phyloP scores from a whole-genome alignment of 352 stramenopile genomes.

The Globisporangium nodosum region DNA sequence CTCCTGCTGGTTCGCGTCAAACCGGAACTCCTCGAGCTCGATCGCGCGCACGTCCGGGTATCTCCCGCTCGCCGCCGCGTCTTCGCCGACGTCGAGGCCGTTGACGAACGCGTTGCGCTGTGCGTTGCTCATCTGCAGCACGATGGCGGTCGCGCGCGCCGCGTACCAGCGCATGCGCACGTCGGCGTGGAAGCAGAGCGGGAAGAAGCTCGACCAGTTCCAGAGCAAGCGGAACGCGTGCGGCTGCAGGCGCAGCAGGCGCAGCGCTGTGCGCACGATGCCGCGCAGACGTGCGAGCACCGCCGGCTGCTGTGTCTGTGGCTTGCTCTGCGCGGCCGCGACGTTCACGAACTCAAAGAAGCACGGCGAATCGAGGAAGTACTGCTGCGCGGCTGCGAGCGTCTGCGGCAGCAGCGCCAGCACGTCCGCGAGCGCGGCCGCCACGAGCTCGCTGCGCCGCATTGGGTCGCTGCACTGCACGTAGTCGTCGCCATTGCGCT shows the following conservation, averaged over 20 bases:
- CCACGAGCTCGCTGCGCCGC: slow-evolving; percentile 45
- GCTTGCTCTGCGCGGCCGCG: slow-evolving; percentile 26
- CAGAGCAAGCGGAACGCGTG: slow-evolving; percentile 52
- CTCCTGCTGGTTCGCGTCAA: slow-evolving; percentile 36
- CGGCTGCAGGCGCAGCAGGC: slow-evolving; percentile 46
- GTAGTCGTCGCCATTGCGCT: slow-evolving; percentile 2
- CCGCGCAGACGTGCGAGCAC: slow-evolving; percentile 32
- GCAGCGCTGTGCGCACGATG: slow-evolving; percentile 55
- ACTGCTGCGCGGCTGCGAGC: slow-evolving; percentile 53
- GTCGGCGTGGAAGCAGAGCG: slow-evolving; percentile 74
- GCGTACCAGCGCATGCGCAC: slow-evolving; percentile 53
- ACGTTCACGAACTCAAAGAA: slow-evolving; percentile 75
- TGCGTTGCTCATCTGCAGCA: slow-evolving; percentile 64
- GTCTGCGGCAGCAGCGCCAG: slow-evolving; percentile 48
- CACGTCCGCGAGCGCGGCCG: slow-evolving; percentile 45
- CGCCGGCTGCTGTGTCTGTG: slow-evolving; percentile 21
- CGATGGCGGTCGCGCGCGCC: slow-evolving; percentile 41
- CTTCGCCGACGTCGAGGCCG: slow-evolving; percentile 40
- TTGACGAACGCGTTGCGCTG: slow-evolving; percentile 63
- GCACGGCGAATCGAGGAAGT: slow-evolving; percentile 55
- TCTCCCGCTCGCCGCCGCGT: slow-evolving; percentile 33
- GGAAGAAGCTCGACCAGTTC: slow-evolving; percentile 82
- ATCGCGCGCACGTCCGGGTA: slow-evolving; percentile 36
- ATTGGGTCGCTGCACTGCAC: slow-evolving; percentile 42
- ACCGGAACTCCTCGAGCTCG: slow-evolving; percentile 51